Evolutionary conservation across 202 grass and related monocot genomes (phyloP), one percentile per base, ranked within the genome.

Genomic region (Bolboschoenoplectus hybrid): DNA sequence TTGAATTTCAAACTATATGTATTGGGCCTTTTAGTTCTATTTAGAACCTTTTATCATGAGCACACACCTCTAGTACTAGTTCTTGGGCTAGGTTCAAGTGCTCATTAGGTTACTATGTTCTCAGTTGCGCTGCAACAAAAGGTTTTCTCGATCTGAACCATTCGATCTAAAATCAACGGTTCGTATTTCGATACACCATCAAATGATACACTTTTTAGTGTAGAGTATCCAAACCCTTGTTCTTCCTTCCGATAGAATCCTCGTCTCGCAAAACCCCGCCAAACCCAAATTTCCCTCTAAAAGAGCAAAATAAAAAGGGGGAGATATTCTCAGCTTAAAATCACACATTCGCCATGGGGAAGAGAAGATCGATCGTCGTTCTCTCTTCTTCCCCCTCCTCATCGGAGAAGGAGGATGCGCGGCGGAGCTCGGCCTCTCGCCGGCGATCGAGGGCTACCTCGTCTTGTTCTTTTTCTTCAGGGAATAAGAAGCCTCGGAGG

Each of bases 301-400:
- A 81, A 61, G 36, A 81, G 53, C 34, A 62, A 43, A 81, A 61
- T 14, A 81, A 44, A 39, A 40, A 10, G 4, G 40, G 17, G 2
- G 36, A 58, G 38, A 7, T 11, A 63, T 43, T 81, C 55, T 20
- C 11, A 81, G 52, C 34, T 76, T 7, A 63, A 53, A 62, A 81
- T 40, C 76, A 41, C 49, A 16, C 52, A 65, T 70, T 43, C 14
- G 67, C 57, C 10, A 89, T 89, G 88, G 60, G 88, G 40, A 89
- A 79, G 70, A 86, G 61, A 14, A 16, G 76, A 38, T 82, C 85
- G 36, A 45, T 85, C 13, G 41, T 90, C 72, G 40, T 90, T 13
- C 14, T 64, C 5, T 75, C 86, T 26, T 87, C 85, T 8, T 87
- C 86, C 26, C 41, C 88, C 63, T 90, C 88, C 6, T 62, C 70